phyloP scores from a whole-genome alignment of 139 green algal species.

The Volvox reticuliferus region DNA sequence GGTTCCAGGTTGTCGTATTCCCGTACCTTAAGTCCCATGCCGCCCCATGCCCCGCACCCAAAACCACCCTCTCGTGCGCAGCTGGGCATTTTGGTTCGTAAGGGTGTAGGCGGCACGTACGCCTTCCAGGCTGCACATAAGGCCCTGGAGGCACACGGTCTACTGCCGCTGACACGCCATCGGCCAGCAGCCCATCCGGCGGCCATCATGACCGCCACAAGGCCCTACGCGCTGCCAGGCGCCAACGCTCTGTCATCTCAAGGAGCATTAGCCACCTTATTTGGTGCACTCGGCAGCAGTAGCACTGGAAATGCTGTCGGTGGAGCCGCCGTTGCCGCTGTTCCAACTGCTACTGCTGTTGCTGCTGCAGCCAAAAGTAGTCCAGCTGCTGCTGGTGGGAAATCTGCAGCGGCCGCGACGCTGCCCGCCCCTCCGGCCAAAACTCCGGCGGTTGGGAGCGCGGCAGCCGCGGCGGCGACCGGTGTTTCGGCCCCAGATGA shows the following conservation, averaged over 20 bases:
- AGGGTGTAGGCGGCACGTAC: conserved; percentile 79
- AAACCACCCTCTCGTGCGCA: neutral
- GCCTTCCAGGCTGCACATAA: conserved; percentile 61
- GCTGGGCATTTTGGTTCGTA: conserved; percentile 51
- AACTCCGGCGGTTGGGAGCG: too few species aligned
- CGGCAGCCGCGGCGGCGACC: too few species aligned
- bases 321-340: neutral
- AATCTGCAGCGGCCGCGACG: too few species aligned
- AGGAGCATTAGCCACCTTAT: neutral
- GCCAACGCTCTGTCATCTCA: neutral
- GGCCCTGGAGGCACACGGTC: conserved; percentile 26
- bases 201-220: neutral
- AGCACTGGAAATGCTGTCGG: neutral
- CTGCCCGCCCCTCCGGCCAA: too few species aligned
- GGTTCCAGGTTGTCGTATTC: too few species aligned
- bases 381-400: too few species aligned
- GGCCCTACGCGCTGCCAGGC: neutral
- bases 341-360: neutral
- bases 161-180: conserved; percentile 45
- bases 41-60: neutral
- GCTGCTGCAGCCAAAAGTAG: too few species aligned
- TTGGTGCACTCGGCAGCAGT: neutral
- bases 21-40: neutral
- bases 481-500: too few species aligned
- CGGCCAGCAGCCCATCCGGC: neutral